Base-by-base conservation (phyloP, 164 flowering plant species). In the Akebia trifoliata region DNA sequence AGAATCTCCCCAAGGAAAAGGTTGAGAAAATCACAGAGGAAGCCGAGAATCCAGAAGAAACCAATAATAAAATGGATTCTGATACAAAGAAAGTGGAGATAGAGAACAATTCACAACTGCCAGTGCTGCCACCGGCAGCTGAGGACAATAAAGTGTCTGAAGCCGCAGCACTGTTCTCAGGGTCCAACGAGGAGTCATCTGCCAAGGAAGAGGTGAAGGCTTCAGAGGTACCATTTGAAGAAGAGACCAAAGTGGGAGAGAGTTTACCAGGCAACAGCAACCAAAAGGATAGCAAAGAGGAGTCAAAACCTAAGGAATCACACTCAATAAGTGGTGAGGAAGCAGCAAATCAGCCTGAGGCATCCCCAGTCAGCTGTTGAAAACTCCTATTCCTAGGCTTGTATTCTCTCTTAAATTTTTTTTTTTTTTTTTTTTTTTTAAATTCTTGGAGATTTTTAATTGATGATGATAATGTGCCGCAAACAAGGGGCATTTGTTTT, bases 341-440 rank as follows among this genome's bases (percentile, higher is more conserved):
- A 32, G 66, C 52, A 49, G 48, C 50, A 37, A 60, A 56, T 51
- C 66, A 63, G 11, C 72, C 69, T 1, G 63, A 66, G 37, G 37
- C 70, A 55, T 51, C 65, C 24, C 32, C 65, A 25, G 63, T 60
- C 22, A 59, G 64, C 65, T 63, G 62, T 50, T 63, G 53, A 63
- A 57, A 8, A 12, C 14, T 7, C n/a, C 8, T 34, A 17, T 2
- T 46, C 28, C 4, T 29, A 54, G 64, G 65, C 25, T 59, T 45
- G 36, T 52, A 36, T 46, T 61, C 40, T 34, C 26, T 35, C 38
- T 31, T 15, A 14, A 1, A 39, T 15, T 45, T 50, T 32, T 44
- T 11, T 5, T 24, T 46, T 39, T 14, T 10, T 8, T 21, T 15
- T 20, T 40, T 34, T 26, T 28, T 8, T 4, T 42, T 44, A 43